Percentiles rank a stretch among this genome's conserved stretches.
phyloP scores from a whole-genome alignment of 345 rosid species.

The Citrus sp. region DNA sequence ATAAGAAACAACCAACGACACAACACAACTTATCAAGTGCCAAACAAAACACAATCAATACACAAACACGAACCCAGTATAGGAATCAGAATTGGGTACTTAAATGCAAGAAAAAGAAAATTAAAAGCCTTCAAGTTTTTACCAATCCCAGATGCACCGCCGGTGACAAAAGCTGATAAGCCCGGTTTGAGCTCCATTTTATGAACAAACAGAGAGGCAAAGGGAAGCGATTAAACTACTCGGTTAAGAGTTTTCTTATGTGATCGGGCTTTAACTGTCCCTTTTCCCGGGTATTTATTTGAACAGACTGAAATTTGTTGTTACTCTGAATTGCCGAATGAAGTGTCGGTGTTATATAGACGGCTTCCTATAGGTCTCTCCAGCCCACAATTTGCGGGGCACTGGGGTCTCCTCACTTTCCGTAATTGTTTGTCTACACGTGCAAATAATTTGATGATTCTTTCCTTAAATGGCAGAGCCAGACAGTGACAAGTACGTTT shows the following conservation, averaged over 20 bases:
- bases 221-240: not conserved
- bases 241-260: not conserved
- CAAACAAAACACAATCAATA: not conserved
- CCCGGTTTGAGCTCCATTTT: conserved; percentile 87
- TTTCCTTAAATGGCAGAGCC: no score
- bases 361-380: not conserved
- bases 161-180: conserved; percentile 85
- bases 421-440: no score
- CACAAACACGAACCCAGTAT: not conserved
- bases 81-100: not conserved
- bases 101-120: not conserved
- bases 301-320: not conserved
- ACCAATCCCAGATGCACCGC: conserved; percentile 95
- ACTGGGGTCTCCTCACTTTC: not conserved
- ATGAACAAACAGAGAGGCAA: not conserved
- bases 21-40: not conserved
- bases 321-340: not conserved
- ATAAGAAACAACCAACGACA: not conserved
- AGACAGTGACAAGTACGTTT: no score
- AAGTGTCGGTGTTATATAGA: not conserved
- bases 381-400: not conserved
- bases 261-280: not conserved
- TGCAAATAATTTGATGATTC: no score
- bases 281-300: no score
- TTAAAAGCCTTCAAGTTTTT: not conserved